Evolutionary conservation across 2,329 filamentous ascomycete genomes (phyloP).

Genomic region (Metarhizium brunneum): DNA sequence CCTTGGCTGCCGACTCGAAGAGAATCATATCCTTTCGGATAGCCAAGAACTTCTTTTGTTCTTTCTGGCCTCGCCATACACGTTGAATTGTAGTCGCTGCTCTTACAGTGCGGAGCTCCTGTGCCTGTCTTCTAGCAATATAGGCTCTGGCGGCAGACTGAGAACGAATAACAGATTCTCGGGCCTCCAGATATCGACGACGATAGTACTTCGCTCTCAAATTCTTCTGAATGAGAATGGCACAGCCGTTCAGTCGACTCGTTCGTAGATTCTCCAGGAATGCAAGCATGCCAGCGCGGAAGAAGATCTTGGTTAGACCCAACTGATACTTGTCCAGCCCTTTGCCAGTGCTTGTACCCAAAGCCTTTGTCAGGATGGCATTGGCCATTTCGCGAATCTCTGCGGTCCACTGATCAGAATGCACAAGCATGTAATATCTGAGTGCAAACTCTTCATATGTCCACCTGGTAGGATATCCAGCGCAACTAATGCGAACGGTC

Average conservation of each 20-base stretch:
- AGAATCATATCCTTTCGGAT: constrained; percentile 78
- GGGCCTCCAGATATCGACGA: constrained; percentile 78
- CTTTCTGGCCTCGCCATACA: constrained; percentile 87
- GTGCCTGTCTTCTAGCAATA: constrained; percentile 65
- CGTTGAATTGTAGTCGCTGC: constrained; percentile 92
- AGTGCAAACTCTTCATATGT: constrained; percentile 98
- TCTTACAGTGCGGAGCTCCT: constrained; percentile 73
- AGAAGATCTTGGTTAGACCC: constrained; percentile 97
- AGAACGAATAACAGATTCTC: constrained; percentile 68
- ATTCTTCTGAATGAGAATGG: constrained; percentile 98
- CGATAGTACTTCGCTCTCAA: constrained; percentile 91
- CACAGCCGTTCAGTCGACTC: constrained; percentile 81
- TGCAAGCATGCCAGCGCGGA: constrained; percentile 96
- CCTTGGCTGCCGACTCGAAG: constrained; percentile 85
- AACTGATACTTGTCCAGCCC: constrained; percentile 92
- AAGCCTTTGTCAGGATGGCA: constrained; percentile 78
- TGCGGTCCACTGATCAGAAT: constrained; percentile 80
- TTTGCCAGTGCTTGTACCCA: constrained; percentile 66
- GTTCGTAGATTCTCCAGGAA: constrained; percentile 94
- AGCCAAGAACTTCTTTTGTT: constrained; percentile 68
- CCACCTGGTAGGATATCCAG: constrained; percentile 95
- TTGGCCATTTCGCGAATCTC: constrained; percentile 94
- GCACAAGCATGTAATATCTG: constrained; percentile 96
- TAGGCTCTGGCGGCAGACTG: constrained; percentile 73
- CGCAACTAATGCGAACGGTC: constrained; percentile 94